phyloP scores from a whole-genome alignment of 805 yeast genomes.

The Myxozyma melibiosi region DNA sequence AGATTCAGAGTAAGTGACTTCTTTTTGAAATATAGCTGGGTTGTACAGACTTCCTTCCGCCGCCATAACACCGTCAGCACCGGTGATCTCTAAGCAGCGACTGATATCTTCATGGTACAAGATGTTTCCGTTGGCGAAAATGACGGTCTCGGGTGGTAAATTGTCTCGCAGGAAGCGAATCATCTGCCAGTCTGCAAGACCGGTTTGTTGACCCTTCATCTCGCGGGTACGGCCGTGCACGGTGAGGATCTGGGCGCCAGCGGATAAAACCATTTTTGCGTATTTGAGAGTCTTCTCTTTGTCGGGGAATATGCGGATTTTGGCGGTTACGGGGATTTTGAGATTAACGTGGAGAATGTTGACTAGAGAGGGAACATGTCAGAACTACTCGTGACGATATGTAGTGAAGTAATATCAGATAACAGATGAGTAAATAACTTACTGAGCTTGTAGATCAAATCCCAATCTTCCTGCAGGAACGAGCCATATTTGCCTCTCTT shows the following conservation, averaged over 20 bases:
- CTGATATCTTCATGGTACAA: slow-evolving; percentile 81
- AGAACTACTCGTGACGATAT: neutral
- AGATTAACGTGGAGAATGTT: slow-evolving; percentile 71
- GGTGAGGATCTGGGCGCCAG: slow-evolving; percentile 95
- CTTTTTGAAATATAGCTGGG: slow-evolving; percentile 74
- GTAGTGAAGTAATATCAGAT: neutral
- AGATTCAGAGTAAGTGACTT: neutral
- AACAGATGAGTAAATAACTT: neutral
- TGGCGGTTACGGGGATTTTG: slow-evolving; percentile 86
- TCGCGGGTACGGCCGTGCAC: slow-evolving; percentile 96
- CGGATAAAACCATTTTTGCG: slow-evolving; percentile 82
- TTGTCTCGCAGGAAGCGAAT: slow-evolving; percentile 75
- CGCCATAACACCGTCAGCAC: slow-evolving; percentile 92
- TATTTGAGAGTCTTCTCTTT: slow-evolving; percentile 80
- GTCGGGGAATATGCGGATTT: slow-evolving; percentile 86
- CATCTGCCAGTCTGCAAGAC: slow-evolving; percentile 90
- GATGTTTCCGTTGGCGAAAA: slow-evolving; percentile 94
- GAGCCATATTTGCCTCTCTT: slow-evolving; percentile 93
- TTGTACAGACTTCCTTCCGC: slow-evolving; percentile 95
- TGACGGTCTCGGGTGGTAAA: slow-evolving; percentile 78
- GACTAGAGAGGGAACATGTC: too few species aligned
- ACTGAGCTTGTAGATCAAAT: slow-evolving; percentile 61
- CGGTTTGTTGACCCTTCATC: slow-evolving; percentile 96
- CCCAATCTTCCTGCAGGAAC: slow-evolving; percentile 97
- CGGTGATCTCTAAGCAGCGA: slow-evolving; percentile 63